These are phyloP conservation scores for Phytopythium sindhum DNA, from an alignment of 352 stramenopile species.

Conservation along the genomic window DNA sequence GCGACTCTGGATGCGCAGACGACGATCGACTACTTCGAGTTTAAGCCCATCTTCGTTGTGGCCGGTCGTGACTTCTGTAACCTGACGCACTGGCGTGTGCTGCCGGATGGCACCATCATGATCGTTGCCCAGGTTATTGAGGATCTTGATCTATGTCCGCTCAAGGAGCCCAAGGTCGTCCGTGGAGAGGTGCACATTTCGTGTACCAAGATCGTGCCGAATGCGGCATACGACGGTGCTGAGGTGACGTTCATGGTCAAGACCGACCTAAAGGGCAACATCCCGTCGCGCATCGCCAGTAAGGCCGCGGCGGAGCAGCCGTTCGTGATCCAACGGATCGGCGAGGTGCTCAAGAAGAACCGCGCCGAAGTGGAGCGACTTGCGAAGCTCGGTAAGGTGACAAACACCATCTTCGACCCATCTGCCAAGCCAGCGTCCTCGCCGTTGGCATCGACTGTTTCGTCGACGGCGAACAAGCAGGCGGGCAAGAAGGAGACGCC, in stretches of 20 bases:
- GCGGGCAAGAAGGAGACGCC: background rate
- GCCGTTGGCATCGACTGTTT: background rate
- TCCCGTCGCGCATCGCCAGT: slow-evolving; percentile 56
- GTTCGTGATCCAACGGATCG: slow-evolving; percentile 55
- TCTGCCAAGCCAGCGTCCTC: background rate
- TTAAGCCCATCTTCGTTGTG: slow-evolving; percentile 76
- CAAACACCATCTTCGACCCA: slow-evolving; percentile 42
- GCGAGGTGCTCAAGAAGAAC: slow-evolving; percentile 51
- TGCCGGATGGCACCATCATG: slow-evolving; percentile 60
- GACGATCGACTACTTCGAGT: slow-evolving; percentile 67
- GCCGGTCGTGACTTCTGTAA: slow-evolving; percentile 72
- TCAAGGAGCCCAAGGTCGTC: slow-evolving; percentile 69
- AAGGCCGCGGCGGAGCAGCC: slow-evolving; percentile 64
- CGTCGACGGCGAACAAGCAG: background rate
- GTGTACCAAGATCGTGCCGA: slow-evolving; percentile 65
- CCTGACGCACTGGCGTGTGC: slow-evolving; percentile 64
- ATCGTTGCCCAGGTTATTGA: slow-evolving; percentile 69
- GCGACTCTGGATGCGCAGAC: slow-evolving; percentile 54
- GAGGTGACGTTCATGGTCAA: slow-evolving; percentile 70
- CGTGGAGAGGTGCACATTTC: slow-evolving; percentile 61
- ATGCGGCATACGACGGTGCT: slow-evolving; percentile 48
- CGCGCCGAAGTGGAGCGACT: slow-evolving; percentile 29
- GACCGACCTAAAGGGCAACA: slow-evolving; percentile 68
- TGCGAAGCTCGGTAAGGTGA: slow-evolving; percentile 32
- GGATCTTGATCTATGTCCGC: slow-evolving; percentile 43